A percentile compares a stretch with the other conserved stretches of the same genome.
Evolutionary conservation across 139 green algal genomes (phyloP).

Genomic region (Chlorella sp.): DNA sequence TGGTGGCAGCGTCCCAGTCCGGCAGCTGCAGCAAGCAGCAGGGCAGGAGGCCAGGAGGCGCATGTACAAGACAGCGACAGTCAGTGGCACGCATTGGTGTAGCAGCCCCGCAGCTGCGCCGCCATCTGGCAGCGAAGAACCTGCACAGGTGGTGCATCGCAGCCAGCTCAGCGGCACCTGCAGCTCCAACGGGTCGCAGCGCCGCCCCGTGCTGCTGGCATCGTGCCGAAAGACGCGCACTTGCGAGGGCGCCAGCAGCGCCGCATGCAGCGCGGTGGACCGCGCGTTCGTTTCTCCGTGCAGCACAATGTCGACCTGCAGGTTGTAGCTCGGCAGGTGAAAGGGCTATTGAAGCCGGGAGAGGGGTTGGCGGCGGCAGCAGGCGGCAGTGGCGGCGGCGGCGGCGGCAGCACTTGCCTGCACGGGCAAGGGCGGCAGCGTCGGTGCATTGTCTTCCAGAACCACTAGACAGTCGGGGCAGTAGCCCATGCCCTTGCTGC

Average conservation of each 20-base stretch:
- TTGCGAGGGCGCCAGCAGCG: background rate
- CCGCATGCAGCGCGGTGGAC: constrained; percentile 14
- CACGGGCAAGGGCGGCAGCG: too few species aligned
- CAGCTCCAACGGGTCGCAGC: background rate
- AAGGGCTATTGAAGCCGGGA: too few species aligned
- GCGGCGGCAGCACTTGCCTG: too few species aligned
- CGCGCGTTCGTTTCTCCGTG: constrained; percentile 21
- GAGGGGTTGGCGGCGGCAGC: background rate
- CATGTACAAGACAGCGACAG: too few species aligned
- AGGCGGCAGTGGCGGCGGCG: too few species aligned
- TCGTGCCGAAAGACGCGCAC: background rate
- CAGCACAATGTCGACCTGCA: constrained; percentile 22
- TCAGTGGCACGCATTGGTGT: too few species aligned
- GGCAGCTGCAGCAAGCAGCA: constrained; percentile 8
- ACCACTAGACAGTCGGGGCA: constrained; percentile 10
- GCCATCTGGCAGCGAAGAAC: too few species aligned
- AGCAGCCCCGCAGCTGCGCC: too few species aligned
- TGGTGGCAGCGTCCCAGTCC: background rate
- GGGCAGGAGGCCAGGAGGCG: background rate
- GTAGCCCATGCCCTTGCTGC: background rate
- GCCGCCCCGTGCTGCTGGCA: background rate
- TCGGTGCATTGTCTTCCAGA: background rate
- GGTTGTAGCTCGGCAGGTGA: too few species aligned
- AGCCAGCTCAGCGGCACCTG: background rate
- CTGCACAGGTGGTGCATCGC: too few species aligned